Conservation (phyloP, 1,139 yeast species). For the Yamadazyma mexicana region DNA sequence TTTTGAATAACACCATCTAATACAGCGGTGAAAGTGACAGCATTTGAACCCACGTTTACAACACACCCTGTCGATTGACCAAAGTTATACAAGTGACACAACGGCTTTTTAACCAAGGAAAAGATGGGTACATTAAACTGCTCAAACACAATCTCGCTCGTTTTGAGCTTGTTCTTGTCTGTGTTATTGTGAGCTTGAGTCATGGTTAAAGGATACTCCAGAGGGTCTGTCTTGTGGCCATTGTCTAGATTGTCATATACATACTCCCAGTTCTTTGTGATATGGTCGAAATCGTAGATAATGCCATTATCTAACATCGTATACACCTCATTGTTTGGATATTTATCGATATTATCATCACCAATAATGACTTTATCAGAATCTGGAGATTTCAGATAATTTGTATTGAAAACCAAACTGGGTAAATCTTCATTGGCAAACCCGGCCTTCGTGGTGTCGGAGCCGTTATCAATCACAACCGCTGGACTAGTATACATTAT, state of each 20-base stretch:
- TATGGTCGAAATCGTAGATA: constrained; percentile 64
- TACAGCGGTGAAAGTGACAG: constrained; percentile 66
- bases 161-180: constrained; percentile 48
- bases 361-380: constrained; percentile 40
- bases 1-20: constrained; percentile 67
- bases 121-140: constrained; percentile 64
- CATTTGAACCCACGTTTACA: constrained; percentile 65
- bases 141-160: constrained; percentile 66
- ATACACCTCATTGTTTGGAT: constrained; percentile 53
- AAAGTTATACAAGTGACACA: constrained; percentile 67
- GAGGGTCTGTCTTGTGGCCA: constrained; percentile 41
- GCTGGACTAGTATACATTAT: constrained; percentile 31
- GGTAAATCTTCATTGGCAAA: constrained; percentile 69
- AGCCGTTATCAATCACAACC: constrained; percentile 70
- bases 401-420: constrained; percentile 54
- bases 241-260: constrained; percentile 53
- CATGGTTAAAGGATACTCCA: constrained; percentile 61
- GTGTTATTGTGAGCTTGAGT: constrained; percentile 68
- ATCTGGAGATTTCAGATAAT: constrained; percentile 43
- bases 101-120: constrained; percentile 66
- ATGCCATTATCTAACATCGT: constrained; percentile 66
- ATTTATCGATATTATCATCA: constrained; percentile 47
- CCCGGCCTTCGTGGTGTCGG: constrained; percentile 68
- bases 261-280: constrained; percentile 59
- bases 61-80: constrained; percentile 70